Percentiles rank a stretch among this genome's conserved stretches.
These are phyloP conservation scores for Polysphondylium violaceum DNA, from an alignment of 78 protist genomes.

Conservation along the genomic window DNA sequence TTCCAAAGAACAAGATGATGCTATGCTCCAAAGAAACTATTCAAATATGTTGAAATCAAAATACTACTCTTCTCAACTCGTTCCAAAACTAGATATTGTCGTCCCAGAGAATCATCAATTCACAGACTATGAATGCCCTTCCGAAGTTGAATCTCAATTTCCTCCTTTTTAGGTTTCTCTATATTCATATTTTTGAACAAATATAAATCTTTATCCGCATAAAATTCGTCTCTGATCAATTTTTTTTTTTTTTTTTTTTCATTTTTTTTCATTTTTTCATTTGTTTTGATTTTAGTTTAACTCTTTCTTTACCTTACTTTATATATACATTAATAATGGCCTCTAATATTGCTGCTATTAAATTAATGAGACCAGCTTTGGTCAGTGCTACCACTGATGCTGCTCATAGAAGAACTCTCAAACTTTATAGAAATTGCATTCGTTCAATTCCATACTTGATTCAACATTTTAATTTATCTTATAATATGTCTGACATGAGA, in stretches of 20 bases:
- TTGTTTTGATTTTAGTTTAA: not conserved
- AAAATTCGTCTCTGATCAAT: no score
- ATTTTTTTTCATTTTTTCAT: not conserved
- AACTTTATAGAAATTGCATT: constrained; percentile 66
- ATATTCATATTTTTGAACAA: no score
- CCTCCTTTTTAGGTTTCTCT: not conserved
- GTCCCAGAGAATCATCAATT: no score
- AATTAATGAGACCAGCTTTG: constrained; percentile 70
- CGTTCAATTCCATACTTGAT: constrained; percentile 60
- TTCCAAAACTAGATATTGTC: no score
- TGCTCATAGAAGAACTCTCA: constrained; percentile 55
- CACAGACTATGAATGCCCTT: no score
- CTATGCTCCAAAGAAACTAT: no score
- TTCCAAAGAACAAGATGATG: no score
- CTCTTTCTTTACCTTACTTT: no score
- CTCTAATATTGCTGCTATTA: constrained; percentile 63
- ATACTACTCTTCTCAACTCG: no score
- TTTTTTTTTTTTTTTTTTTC: constrained; percentile 16
- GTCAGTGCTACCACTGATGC: constrained; percentile 29
- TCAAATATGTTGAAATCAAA: no score
- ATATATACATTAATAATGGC: constrained; percentile 38
- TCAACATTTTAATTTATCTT: constrained; percentile 70
- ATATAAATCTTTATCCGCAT: not conserved
- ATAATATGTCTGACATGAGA: constrained; percentile 49
- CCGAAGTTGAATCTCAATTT: no score